phyloP scores from a whole-genome alignment of 1,284 basidiomycete species.

The Apiotrichum akiyoshidainum region DNA sequence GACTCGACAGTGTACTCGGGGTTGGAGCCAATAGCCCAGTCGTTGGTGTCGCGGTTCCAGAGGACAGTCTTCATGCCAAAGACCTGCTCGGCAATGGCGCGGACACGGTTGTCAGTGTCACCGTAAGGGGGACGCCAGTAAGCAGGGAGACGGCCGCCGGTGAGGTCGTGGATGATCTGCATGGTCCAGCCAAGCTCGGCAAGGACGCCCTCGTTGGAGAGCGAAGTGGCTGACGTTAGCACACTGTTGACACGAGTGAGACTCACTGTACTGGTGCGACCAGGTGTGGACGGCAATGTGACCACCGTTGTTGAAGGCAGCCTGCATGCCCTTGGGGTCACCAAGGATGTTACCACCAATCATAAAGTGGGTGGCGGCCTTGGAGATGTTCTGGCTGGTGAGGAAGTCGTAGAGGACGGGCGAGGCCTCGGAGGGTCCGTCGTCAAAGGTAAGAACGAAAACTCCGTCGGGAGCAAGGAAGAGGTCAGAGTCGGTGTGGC shows the following conservation, averaged over 20 bases:
- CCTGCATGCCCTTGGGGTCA: constrained; percentile 29
- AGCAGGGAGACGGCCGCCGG: constrained; percentile 44
- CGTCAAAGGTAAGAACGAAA: constrained; percentile 52
- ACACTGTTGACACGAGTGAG: constrained; percentile 14
- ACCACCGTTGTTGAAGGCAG: constrained; percentile 33
- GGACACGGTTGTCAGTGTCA: constrained; percentile 56
- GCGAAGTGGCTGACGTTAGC: too few relatives aligned
- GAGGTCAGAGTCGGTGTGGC: constrained; percentile 34
- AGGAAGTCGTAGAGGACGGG: constrained; percentile 56
- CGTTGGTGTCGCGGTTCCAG: constrained; percentile 49
- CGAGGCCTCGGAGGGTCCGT: constrained; percentile 55
- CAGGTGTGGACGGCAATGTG: constrained; percentile 56
- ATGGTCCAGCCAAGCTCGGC: constrained; percentile 56
- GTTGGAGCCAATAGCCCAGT: constrained; percentile 47
- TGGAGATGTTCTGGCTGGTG: constrained; percentile 52
- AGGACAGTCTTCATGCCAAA: constrained; percentile 49
- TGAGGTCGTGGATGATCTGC: constrained; percentile 48
- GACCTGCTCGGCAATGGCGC: constrained; percentile 53
- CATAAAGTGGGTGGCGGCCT: constrained; percentile 56
- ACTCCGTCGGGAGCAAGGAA: constrained; percentile 36
- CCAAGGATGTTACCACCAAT: constrained; percentile 14
- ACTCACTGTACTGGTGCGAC: constrained; percentile 52
- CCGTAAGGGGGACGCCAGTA: constrained; percentile 53
- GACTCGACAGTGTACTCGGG: constrained; percentile 29
- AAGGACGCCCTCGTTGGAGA: constrained; percentile 57